Evolutionary conservation across 2,329 filamentous ascomycete species (phyloP), one percentile per base, ranked within the genome.

Genomic region (Chrysosphaeria jannelii): DNA sequence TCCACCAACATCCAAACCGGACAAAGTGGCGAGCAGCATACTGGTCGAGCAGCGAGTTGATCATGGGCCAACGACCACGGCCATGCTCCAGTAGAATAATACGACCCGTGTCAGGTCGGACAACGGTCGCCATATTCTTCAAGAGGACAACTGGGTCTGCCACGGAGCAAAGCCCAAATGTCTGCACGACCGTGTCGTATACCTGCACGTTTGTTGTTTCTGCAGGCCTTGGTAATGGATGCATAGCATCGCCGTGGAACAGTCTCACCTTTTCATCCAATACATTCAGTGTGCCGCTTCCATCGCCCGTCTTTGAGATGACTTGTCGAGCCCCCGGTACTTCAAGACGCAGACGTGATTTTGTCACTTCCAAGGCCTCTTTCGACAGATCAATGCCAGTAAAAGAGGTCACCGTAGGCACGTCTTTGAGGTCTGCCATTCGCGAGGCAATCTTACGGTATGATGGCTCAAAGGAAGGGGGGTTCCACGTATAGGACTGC

Each of bases 1-100:
- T 68, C 60, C 60, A 67, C 62, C 62, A 67, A 42, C 62, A 68
- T 3, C 62, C 62, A 34, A 58, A 67, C 33, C 53, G 50, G 12
- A 46, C 42, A 27, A 62, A 64, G 34, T 67, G 62, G 12, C 43
- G 40, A 10, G 41, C 39, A 0, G 62, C 61, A 27, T 51, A 49
- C 30, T 41, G 44, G 39, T 68, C 61, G 15, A 68, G 40, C 10
- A 57, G 32, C 7, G 43, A 40, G 35, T 68, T 66, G 16, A 67
- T 41, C 25, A 57, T 42, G 5, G 46, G 44, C 39, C 47, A 61
- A 34, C 40, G 47, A 10, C 56, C 57, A 29, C 56, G 52, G 13
- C 62, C 62, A 41, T 67, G 62, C 39, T 67, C 62, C 6, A 68
- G 41, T 23, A 68, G 42, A 17, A 66, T 37, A 33, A 67, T 65